phyloP scores from a whole-genome alignment of 2,329 filamentous ascomycete species.

The Talaromyces verruculosus region DNA sequence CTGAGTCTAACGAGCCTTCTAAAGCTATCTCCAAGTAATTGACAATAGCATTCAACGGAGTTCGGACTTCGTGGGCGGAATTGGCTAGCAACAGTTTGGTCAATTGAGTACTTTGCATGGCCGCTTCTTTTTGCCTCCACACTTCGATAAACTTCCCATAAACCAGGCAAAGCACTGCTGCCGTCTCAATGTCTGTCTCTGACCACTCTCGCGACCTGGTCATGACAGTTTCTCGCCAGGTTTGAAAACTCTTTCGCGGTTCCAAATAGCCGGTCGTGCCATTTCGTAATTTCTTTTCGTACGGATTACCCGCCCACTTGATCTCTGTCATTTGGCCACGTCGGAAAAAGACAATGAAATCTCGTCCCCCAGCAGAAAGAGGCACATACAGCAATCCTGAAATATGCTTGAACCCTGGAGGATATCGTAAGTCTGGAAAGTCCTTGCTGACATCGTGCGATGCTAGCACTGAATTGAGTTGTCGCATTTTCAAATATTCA shows the following conservation, averaged over 20 bases:
- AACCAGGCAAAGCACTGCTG: slow-evolving; percentile 80
- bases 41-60: slow-evolving; percentile 88
- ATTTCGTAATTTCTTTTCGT: slow-evolving; percentile 72
- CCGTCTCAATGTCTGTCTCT: slow-evolving; percentile 85
- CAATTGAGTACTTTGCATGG: slow-evolving; percentile 76
- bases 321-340: slow-evolving; percentile 72
- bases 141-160: slow-evolving; percentile 91
- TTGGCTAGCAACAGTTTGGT: slow-evolving; percentile 79
- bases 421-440: slow-evolving; percentile 77
- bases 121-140: slow-evolving; percentile 86
- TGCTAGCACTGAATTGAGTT: slow-evolving; percentile 70
- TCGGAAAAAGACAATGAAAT: slow-evolving; percentile 93
- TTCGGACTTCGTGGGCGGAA: slow-evolving; percentile 87
- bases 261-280: slow-evolving; percentile 72
- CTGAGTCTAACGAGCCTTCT: slow-evolving; percentile 74
- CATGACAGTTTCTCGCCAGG: slow-evolving; percentile 75
- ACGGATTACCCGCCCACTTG: slow-evolving; percentile 84
- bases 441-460: slow-evolving; percentile 74
- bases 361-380: slow-evolving; percentile 69
- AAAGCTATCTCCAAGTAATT: slow-evolving; percentile 91
- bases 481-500: slow-evolving; percentile 77
- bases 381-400: slow-evolving; percentile 81
- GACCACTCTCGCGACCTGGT: slow-evolving; percentile 86
- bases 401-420: slow-evolving; percentile 74
- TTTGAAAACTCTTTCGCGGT: slow-evolving; percentile 74